Conservation (phyloP, 495 filamentous ascomycete species). For the Neurospora tetraspora region DNA sequence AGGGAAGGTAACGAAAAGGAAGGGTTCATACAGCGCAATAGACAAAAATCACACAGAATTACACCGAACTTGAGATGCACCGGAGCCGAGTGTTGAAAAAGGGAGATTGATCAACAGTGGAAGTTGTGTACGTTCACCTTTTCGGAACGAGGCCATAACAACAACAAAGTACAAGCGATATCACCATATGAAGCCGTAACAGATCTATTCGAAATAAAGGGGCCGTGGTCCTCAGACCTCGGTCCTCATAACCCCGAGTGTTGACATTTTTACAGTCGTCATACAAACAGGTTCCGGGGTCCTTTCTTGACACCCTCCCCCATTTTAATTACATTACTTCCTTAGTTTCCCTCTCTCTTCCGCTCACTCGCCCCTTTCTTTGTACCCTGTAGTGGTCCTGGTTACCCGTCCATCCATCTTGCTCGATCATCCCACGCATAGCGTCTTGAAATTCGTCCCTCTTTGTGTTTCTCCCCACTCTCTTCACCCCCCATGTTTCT, state of each 20-base stretch:
- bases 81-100: neutral
- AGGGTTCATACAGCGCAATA: neutral
- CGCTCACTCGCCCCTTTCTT: neutral
- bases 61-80: neutral
- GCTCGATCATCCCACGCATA: neutral
- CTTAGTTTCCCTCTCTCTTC: neutral
- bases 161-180: neutral
- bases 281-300: neutral
- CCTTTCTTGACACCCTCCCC: neutral
- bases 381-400: neutral
- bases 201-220: neutral
- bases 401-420: neutral
- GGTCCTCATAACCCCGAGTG: neutral
- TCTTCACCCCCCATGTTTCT: slow-evolving; percentile 24
- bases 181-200: neutral
- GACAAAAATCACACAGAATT: neutral
- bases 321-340: neutral
- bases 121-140: neutral
- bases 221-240: neutral
- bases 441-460: neutral
- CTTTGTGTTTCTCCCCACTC: neutral
- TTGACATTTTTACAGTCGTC: neutral
- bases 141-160: neutral
- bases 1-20: neutral
- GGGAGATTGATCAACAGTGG: neutral